A percentile compares a stretch with the other conserved stretches of the same genome.
phyloP scores from a whole-genome alignment of 2,329 filamentous ascomycete species.

The Aspergillus sp. region DNA sequence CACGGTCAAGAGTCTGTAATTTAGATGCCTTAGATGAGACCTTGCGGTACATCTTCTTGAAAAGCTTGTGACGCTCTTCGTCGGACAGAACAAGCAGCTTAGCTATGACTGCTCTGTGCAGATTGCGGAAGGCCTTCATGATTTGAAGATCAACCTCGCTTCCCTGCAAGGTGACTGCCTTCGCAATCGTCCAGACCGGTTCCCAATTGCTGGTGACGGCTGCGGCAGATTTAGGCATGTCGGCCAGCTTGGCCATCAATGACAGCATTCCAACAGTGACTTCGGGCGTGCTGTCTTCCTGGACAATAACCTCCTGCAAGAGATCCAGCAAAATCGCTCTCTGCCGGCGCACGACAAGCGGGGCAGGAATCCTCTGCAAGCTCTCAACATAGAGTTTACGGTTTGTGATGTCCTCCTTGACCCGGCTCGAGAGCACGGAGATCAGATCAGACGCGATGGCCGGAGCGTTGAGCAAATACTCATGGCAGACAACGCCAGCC shows the following conservation, averaged over 20 bases:
- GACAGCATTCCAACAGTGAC: conserved; percentile 36
- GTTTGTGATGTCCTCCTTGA: conserved; percentile 33
- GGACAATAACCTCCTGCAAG: conserved; percentile 35
- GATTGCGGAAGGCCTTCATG: conserved; percentile 40
- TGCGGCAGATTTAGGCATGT: conserved; percentile 43
- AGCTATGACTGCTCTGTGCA: conserved; percentile 37
- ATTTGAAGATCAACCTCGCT: conserved; percentile 36
- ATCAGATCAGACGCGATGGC: conserved; percentile 37
- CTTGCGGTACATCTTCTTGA: conserved; percentile 38
- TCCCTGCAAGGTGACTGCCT: conserved; percentile 34
- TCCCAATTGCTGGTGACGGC: conserved; percentile 38
- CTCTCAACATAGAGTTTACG: conserved; percentile 36
- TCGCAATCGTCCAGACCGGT: conserved; percentile 39
- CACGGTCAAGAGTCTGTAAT: conserved; percentile 32
- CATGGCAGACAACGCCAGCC: conserved; percentile 41
- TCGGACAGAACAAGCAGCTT: conserved; percentile 39
- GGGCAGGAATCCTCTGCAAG: conserved; percentile 39
- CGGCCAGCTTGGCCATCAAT: conserved; percentile 43
- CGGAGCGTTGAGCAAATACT: conserved; percentile 40
- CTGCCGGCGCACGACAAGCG: conserved; percentile 41
- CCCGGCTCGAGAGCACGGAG: conserved; percentile 33
- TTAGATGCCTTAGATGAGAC: conserved; percentile 33
- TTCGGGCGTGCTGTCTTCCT: conserved; percentile 28
- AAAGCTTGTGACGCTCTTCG: conserved; percentile 35
- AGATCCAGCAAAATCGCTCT: conserved; percentile 37